Percentiles rank a stretch among this genome's conserved stretches.
phyloP scores from a whole-genome alignment of 768 basidiomycete genomes.

The Leccinum variicolor region DNA sequence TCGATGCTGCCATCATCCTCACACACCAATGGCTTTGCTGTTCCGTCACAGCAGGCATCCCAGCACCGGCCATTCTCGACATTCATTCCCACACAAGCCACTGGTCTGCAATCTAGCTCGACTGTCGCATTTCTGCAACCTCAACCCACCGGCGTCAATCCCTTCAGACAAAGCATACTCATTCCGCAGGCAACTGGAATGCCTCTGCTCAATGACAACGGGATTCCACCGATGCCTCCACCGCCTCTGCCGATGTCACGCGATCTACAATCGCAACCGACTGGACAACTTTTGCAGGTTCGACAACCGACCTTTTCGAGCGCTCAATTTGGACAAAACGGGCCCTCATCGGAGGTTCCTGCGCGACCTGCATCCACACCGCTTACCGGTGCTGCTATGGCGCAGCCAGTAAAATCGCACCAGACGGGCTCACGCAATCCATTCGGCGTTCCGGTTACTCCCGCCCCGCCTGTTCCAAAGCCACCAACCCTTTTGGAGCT shows the following conservation, averaged over 20 bases:
- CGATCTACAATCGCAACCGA: conserved; percentile 14
- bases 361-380: conserved; percentile 74
- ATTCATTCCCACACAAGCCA: conserved; percentile 54
- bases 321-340: conserved; percentile 5
- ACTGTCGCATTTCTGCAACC: conserved; percentile 48
- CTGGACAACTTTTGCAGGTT: conserved; percentile 6
- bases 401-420: conserved; percentile 76
- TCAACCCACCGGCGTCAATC: conserved; percentile 63
- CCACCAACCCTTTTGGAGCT: conserved; percentile 81
- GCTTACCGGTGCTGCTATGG: conserved; percentile 45
- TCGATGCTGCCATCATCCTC: conserved; percentile 9
- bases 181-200: conserved; percentile 61
- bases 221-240: conserved; percentile 13
- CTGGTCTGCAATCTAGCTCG: conserved; percentile 42
- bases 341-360: conserved; percentile 32
- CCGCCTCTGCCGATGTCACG: neutral
- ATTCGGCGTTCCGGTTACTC: conserved; percentile 71
- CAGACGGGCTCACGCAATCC: conserved; percentile 95
- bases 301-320: conserved; percentile 8
- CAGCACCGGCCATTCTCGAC: conserved; percentile 55
- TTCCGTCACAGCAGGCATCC: conserved; percentile 35
- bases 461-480: conserved; percentile 66
- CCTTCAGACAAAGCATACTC: conserved; percentile 80
- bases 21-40: conserved; percentile 22
- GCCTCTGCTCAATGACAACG: conserved; percentile 40